Conservation (phyloP, 202 grass and related monocot species). For the Cymbopogon flexuosus region DNA sequence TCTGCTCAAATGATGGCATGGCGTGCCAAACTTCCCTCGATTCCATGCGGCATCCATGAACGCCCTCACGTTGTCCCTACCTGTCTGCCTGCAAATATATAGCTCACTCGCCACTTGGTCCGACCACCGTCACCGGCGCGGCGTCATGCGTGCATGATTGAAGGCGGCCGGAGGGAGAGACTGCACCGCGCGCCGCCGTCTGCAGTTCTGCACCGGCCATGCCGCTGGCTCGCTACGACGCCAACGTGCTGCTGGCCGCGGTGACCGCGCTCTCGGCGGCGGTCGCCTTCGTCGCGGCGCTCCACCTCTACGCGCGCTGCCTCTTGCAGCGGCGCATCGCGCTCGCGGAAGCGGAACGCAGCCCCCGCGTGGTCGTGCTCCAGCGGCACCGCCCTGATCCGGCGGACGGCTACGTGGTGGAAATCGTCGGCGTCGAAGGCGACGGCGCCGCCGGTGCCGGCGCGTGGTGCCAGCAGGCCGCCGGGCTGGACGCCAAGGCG, state of each 20-base stretch:
- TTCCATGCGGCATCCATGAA: constrained; percentile 43
- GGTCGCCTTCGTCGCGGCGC: constrained; percentile 31
- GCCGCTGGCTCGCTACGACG: constrained; percentile 17
- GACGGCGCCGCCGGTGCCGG: background rate
- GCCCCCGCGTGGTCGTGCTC: background rate
- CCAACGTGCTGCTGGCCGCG: constrained; percentile 30
- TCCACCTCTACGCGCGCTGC: constrained; percentile 41
- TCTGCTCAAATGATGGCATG: background rate
- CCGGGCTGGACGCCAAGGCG: constrained; percentile 32
- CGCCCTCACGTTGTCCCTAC: background rate
- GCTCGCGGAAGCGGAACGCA: background rate
- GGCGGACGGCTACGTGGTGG: constrained; percentile 17
- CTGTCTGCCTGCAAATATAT: background rate
- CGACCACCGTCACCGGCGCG: background rate
- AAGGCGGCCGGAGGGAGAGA: background rate
- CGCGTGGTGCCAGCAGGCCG: background rate
- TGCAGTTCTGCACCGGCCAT: background rate
- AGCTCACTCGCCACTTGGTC: background rate
- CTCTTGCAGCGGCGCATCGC: background rate
- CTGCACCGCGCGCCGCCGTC: background rate
- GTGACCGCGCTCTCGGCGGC: constrained; percentile 42
- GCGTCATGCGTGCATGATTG: background rate
- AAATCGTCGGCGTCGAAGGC: background rate
- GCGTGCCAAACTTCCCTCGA: constrained; percentile 38
- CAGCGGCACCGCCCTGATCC: background rate